Evolutionary conservation across 257 asterid genomes (phyloP), one percentile per base, ranked within the genome.

Genomic region (Paulownia fortunei): DNA sequence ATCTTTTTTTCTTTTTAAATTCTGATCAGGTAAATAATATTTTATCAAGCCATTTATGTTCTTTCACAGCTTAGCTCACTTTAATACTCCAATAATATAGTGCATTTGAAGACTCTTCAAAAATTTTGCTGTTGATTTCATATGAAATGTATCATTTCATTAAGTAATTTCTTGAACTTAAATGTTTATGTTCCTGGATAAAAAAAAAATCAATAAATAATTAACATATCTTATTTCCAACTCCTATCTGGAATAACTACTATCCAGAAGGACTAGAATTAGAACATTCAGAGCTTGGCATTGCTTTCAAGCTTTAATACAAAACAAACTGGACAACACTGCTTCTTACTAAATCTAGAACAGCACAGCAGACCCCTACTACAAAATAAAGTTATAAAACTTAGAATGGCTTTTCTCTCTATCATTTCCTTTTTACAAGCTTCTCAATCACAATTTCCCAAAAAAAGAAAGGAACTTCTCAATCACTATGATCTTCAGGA

Each of bases 51-150:
- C 58, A 46, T 46, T 24, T 21, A 21, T 21, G 19, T 26, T 56
- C 59, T 71, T 76, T 23, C 32, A 4, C 34, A 46, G 62, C 67
- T 72, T 69, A 67, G 23, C 32, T 34, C 37, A 77, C 26, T 49
- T 36, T 37, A 60, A 44, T 30, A 19, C 66, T 51, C 13, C 34
- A 59, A 58, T 46, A 61, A 49, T 36, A 18, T 34, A 23, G 47
- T 13, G 11, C 41, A 74, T 64, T 24, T 58, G 72, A 55, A 34
- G 52, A 60, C 52, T 44, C 21, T 41, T 11, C 0, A 37, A 37
- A 49, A 55, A 16, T 1, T 55, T 16, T 54, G 18, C 36, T 6
- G 36, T 24, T 72, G 27, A 39, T 62, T 32, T 42, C 76, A 56
- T 36, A 30, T 21, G 60, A 52, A 26, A 39, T 12, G 19, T 18